Conservation (phyloP, 2,329 filamentous ascomycete genomes). For the Gyromitra esculenta region DNA sequence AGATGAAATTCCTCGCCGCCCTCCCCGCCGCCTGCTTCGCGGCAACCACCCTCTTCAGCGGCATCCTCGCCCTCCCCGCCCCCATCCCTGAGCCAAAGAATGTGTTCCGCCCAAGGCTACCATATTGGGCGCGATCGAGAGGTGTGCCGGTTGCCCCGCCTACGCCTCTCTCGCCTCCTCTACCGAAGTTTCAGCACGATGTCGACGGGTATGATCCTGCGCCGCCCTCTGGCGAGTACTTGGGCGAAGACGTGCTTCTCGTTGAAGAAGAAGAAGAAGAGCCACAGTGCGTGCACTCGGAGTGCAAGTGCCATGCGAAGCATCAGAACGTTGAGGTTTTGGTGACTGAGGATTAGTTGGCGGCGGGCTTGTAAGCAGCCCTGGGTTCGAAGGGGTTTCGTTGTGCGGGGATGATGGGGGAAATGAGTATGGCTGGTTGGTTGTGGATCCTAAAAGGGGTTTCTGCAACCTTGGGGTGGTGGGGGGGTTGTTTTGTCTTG, state of each 20-base stretch:
- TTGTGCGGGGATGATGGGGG: not conserved
- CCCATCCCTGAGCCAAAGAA: conserved; percentile 13
- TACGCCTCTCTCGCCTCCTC: not conserved
- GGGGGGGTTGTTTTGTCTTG: not conserved
- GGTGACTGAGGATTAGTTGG: conserved; percentile 1
- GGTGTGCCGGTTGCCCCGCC: not conserved
- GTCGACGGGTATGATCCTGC: not conserved
- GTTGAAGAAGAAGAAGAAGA: not conserved
- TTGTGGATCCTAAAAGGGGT: not conserved
- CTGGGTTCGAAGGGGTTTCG: not conserved
- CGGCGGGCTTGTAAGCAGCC: not conserved
- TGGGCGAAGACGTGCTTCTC: not conserved
- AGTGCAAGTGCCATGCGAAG: conserved; percentile 6
- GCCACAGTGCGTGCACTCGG: not conserved
- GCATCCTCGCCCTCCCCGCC: not conserved
- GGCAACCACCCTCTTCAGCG: not conserved
- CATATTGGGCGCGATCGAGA: not conserved
- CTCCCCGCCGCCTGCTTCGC: not conserved
- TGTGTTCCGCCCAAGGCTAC: not conserved
- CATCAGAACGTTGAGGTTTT: conserved; percentile 8
- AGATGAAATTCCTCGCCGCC: not conserved
- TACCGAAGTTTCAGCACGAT: not conserved
- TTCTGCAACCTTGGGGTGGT: not conserved
- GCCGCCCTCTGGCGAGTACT: not conserved
- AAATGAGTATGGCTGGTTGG: not conserved